Percentiles rank a stretch among this genome's conserved stretches.
These are phyloP conservation scores for Cordyceps farinosa DNA, from an alignment of 2,329 filamentous ascomycete species.

Conservation along the genomic window DNA sequence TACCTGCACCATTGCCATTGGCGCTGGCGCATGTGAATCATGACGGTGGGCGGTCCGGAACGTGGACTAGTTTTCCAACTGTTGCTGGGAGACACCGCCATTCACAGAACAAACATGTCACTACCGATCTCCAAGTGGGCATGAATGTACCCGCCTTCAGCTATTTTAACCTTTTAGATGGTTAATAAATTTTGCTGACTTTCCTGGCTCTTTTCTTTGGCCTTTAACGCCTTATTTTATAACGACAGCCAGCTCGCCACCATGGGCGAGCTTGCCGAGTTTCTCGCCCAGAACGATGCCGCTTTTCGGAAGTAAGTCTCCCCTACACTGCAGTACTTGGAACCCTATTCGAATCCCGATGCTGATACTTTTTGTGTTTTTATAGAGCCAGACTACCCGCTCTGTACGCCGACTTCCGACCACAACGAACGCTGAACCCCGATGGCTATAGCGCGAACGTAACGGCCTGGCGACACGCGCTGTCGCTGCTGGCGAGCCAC, in stretches of 20 bases:
- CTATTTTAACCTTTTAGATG: neutral
- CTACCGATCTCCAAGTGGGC: neutral
- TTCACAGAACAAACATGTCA: slow-evolving; percentile 8
- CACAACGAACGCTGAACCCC: slow-evolving; percentile 72
- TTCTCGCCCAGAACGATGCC: slow-evolving; percentile 56
- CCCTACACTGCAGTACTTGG: neutral
- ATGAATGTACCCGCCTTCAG: neutral
- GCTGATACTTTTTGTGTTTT: neutral
- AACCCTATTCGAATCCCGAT: neutral
- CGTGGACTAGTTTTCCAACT: neutral
- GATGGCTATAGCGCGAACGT: slow-evolving; percentile 82
- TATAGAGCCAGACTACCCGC: slow-evolving; percentile 73
- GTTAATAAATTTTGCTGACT: neutral
- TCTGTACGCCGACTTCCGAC: slow-evolving; percentile 81
- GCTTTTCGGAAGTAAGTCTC: slow-evolving; percentile 54
- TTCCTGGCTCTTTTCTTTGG: neutral
- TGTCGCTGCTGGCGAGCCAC: slow-evolving; percentile 64
- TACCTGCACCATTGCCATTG: neutral
- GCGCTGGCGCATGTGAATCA: neutral
- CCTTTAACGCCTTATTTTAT: neutral
- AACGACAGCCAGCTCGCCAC: slow-evolving; percentile 23
- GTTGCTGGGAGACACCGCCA: slow-evolving; percentile 3
- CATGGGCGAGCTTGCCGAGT: slow-evolving; percentile 68
- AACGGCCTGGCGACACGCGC: slow-evolving; percentile 70
- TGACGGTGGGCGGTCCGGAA: neutral